Evolutionary conservation across 2,329 filamentous ascomycete genomes (phyloP).

Genomic region (Trichoderma koningii): DNA sequence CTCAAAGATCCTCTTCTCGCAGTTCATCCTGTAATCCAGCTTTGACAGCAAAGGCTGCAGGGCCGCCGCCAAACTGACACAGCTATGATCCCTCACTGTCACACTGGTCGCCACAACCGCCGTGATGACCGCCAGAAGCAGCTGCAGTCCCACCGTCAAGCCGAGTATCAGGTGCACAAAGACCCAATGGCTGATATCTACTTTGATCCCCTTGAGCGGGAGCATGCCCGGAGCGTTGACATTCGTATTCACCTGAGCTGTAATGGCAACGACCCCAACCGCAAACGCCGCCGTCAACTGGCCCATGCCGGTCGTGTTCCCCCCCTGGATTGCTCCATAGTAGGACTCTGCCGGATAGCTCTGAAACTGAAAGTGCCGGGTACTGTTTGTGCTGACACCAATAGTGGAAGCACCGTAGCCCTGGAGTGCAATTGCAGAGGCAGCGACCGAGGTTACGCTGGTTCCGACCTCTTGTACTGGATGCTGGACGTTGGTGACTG

Average conservation of each 20-base stretch:
- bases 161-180: slow-evolving; percentile 39
- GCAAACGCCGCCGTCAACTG: slow-evolving; percentile 41
- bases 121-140: slow-evolving; percentile 34
- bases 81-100: slow-evolving; percentile 35
- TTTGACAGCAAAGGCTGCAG: slow-evolving; percentile 30
- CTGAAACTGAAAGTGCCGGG: slow-evolving; percentile 39
- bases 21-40: slow-evolving; percentile 30
- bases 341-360: slow-evolving; percentile 47
- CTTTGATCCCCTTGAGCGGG: slow-evolving; percentile 38
- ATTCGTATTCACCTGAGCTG: slow-evolving; percentile 37
- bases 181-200: slow-evolving; percentile 40
- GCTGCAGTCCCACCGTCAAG: slow-evolving; percentile 39
- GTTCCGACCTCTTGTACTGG: slow-evolving; percentile 42
- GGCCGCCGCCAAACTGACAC: slow-evolving; percentile 31
- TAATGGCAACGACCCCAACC: slow-evolving; percentile 41
- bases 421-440: slow-evolving; percentile 45
- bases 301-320: slow-evolving; percentile 41
- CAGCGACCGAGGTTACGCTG: slow-evolving; percentile 40
- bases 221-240: slow-evolving; percentile 35
- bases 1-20: slow-evolving; percentile 29
- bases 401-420: slow-evolving; percentile 39
- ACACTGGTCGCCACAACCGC: slow-evolving; percentile 35
- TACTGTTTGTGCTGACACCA: slow-evolving; percentile 33
- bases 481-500: slow-evolving; percentile 40
- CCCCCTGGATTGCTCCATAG: slow-evolving; percentile 41